Percentiles rank a stretch among this genome's conserved stretches.
Conservation (phyloP, 108 stramenopile species). For the Cyclotella baltica region DNA sequence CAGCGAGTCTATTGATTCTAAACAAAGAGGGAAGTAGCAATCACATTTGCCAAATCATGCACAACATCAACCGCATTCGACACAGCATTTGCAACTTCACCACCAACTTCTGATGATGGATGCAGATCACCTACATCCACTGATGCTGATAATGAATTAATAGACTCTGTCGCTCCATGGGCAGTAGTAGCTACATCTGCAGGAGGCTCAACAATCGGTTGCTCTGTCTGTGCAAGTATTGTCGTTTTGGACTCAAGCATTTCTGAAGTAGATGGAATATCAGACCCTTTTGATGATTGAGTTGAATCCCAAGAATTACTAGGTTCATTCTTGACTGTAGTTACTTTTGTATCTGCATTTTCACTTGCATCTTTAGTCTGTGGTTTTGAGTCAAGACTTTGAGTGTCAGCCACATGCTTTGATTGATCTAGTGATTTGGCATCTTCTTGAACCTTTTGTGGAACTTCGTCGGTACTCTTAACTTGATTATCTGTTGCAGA, state of each 20-base stretch:
- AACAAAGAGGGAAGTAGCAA: not conserved
- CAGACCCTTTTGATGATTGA: not conserved
- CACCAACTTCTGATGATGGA: not conserved
- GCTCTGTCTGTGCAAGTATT: not conserved
- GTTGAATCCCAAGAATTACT: not conserved
- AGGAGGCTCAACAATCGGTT: not conserved
- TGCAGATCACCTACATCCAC: not conserved
- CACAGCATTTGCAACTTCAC: slow-evolving; percentile 1
- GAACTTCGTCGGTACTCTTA: not conserved
- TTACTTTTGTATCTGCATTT: not conserved
- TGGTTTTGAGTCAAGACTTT: too few relatives aligned
- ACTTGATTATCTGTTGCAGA: too few relatives aligned
- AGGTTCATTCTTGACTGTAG: not conserved
- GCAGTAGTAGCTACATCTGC: not conserved
- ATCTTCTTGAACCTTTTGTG: not conserved
- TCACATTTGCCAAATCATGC: slow-evolving; percentile 2
- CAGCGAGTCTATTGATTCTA: not conserved
- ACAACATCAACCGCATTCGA: not conserved
- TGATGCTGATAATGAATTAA: not conserved
- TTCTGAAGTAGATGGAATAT: not conserved
- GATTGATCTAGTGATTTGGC: not conserved
- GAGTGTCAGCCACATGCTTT: too few relatives aligned
- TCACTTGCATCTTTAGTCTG: not conserved
- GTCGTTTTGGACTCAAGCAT: not conserved
- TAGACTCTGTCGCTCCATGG: not conserved